Percentiles rank a stretch among this genome's conserved stretches.
These are phyloP conservation scores for Hymenoscyphus occultus DNA, from an alignment of 2,329 filamentous ascomycete species.

Conservation along the genomic window DNA sequence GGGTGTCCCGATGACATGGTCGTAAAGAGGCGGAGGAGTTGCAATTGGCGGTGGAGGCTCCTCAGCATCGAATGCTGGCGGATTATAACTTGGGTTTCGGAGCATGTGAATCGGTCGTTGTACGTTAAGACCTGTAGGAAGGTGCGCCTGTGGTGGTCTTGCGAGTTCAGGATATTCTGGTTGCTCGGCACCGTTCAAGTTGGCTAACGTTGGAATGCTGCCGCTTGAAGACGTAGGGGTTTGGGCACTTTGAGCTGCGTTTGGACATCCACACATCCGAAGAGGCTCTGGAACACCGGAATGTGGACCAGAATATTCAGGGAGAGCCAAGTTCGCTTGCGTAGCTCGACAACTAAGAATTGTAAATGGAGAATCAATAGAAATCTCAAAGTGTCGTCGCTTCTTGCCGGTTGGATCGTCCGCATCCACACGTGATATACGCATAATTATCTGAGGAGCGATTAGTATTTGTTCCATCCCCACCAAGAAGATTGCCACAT, in stretches of 20 bases:
- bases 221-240: constrained; percentile 40
- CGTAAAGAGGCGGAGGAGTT: constrained; percentile 69
- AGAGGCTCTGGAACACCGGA: constrained; percentile 39
- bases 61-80: constrained; percentile 67
- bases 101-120: constrained; percentile 62
- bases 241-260: constrained; percentile 43
- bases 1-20: constrained; percentile 55
- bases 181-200: constrained; percentile 32
- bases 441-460: constrained; percentile 63
- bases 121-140: constrained; percentile 29
- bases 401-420: constrained; percentile 55
- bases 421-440: constrained; percentile 65
- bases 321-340: constrained; percentile 66
- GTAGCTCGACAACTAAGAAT: constrained; percentile 71
- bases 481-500: constrained; percentile 27
- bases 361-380: constrained; percentile 73
- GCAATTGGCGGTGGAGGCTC: constrained; percentile 64
- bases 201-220: constrained; percentile 46
- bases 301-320: constrained; percentile 59
- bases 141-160: constrained; percentile 49
- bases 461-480: neutral
- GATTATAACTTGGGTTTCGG: constrained; percentile 66
- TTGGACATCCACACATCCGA: constrained; percentile 61
- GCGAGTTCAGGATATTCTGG: constrained; percentile 37
- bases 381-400: constrained; percentile 72